Percentiles rank a stretch among this genome's conserved stretches.
phyloP scores from a whole-genome alignment of 2,329 filamentous ascomycete species.

The Hypoxylon sp. region DNA sequence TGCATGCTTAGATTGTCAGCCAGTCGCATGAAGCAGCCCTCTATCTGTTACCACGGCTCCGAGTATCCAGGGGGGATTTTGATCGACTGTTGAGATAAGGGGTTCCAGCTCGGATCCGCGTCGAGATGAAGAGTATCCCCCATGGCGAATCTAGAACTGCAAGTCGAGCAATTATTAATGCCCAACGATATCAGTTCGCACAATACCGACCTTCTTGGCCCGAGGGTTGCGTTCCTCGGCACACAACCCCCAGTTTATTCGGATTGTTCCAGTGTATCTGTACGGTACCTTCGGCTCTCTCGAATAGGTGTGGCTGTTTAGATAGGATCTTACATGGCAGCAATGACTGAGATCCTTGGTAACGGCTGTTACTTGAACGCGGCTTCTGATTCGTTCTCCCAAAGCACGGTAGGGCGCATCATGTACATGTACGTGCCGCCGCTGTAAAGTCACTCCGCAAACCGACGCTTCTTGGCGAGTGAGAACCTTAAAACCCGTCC shows the following conservation, averaged over 20 bases:
- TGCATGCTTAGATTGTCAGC: conserved; percentile 23
- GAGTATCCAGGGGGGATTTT: conserved; percentile 12
- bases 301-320: conserved; percentile 26
- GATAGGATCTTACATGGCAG: conserved; percentile 39
- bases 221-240: not conserved
- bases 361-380: conserved; percentile 37
- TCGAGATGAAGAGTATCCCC: conserved; percentile 19
- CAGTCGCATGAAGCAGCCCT: conserved; percentile 32
- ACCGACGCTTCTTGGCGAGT: conserved; percentile 39
- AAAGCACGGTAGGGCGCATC: conserved; percentile 22
- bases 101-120: conserved; percentile 15
- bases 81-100: conserved; percentile 27
- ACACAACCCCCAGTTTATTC: conserved; percentile 8
- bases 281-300: conserved; percentile 6
- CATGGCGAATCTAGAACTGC: conserved; percentile 21
- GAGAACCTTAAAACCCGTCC: conserved; percentile 42
- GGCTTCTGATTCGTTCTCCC: conserved; percentile 32
- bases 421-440: conserved; percentile 41
- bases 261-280: conserved; percentile 19
- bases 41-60: conserved; percentile 30
- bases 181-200: conserved; percentile 7
- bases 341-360: conserved; percentile 39
- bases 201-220: conserved; percentile 18
- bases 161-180: conserved; percentile 10
- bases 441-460: conserved; percentile 39